Conservation (phyloP, 1,284 basidiomycete species). For the Ustilago trichophora region DNA sequence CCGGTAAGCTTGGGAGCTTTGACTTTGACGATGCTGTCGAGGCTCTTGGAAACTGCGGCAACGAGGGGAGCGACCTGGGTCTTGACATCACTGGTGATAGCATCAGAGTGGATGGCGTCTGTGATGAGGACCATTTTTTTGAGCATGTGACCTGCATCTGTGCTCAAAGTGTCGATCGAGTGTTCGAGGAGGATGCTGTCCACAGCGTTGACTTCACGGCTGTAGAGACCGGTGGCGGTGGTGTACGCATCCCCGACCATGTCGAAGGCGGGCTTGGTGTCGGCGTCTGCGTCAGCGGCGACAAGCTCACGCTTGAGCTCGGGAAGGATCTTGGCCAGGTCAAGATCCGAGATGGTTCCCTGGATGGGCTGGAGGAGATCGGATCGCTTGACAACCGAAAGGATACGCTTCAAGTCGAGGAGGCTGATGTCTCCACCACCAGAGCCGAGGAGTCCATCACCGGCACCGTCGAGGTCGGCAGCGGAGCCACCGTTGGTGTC, state of each 20-base stretch:
- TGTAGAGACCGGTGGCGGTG: too few relatives aligned
- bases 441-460: background rate
- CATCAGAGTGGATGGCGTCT: conserved; percentile 8
- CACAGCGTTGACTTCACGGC: too few relatives aligned
- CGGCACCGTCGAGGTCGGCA: background rate
- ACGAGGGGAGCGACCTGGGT: conserved; percentile 8
- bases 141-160: conserved; percentile 1
- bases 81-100: conserved; percentile 4
- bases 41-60: background rate
- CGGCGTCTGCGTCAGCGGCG: too few relatives aligned
- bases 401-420: conserved; percentile 9
- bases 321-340: conserved; percentile 1
- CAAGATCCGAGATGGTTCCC: background rate
- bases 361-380: conserved; percentile 8
- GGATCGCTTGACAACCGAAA: conserved; percentile 3
- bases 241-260: too few relatives aligned
- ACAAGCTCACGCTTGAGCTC: conserved; percentile 5
- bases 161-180: conserved; percentile 11
- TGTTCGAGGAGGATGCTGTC: conserved; percentile 9
- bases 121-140: conserved; percentile 7
- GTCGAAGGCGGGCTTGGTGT: too few relatives aligned
- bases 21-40: conserved; percentile 1
- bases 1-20: background rate
- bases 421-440: background rate
- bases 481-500: background rate